Percentiles rank a stretch among this genome's conserved stretches.
Evolutionary conservation across 2,329 filamentous ascomycete species (phyloP).

Genomic region (Neurospora sp.): DNA sequence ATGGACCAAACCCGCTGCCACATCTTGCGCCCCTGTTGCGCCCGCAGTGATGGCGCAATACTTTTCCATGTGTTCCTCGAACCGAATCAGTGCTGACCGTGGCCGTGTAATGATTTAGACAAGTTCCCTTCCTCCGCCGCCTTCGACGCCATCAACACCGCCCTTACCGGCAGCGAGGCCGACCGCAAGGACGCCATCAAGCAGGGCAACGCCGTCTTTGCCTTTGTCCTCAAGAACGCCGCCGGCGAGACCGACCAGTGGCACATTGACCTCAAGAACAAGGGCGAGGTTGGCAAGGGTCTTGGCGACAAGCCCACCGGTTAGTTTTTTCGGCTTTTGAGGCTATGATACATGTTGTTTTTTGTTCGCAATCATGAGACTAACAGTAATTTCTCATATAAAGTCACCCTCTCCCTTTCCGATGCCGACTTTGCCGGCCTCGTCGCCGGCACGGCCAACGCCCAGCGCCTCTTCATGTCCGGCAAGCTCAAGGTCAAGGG

Average conservation of each 20-base stretch:
- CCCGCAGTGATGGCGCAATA: not conserved
- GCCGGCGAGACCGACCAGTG: constrained; percentile 73
- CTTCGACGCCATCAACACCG: constrained; percentile 77
- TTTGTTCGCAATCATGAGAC: not conserved
- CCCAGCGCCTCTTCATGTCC: constrained; percentile 94
- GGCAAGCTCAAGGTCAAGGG: constrained; percentile 98
- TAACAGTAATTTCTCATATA: not conserved
- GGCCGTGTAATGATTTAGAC: constrained; percentile 34
- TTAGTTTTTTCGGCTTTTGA: constrained; percentile 31
- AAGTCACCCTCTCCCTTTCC: constrained; percentile 76
- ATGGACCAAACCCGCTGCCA: not conserved
- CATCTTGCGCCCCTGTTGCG: not conserved
- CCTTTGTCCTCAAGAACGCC: constrained; percentile 85
- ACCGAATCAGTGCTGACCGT: constrained; percentile 3
- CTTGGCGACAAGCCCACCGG: constrained; percentile 72
- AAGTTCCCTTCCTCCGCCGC: constrained; percentile 83
- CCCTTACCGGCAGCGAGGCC: constrained; percentile 57
- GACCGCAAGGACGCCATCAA: constrained; percentile 80
- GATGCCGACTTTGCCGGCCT: constrained; percentile 83
- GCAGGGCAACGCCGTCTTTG: constrained; percentile 77
- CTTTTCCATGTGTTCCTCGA: not conserved
- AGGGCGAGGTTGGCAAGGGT: constrained; percentile 73
- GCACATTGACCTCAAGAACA: constrained; percentile 93
- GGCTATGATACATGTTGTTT: not conserved
- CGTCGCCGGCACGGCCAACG: constrained; percentile 79